Conservation (phyloP, 148 eudicot species). For the Spergularia bocconei region DNA sequence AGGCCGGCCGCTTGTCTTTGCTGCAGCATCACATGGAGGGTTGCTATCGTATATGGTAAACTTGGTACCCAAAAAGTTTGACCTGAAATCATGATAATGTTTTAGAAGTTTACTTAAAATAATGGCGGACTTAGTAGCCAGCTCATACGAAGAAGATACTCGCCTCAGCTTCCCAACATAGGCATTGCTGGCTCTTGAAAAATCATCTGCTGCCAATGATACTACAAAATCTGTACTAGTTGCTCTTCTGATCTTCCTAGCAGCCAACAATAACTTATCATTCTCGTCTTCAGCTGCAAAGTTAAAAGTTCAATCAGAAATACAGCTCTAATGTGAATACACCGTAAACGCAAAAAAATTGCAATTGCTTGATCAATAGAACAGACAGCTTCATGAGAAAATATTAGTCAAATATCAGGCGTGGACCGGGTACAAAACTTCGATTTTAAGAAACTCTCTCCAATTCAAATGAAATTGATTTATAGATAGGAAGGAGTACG, state of each 20-base stretch:
- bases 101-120: neutral
- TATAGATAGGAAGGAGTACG: neutral
- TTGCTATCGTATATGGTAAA: conserved; percentile 79
- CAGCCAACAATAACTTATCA: conserved; percentile 74
- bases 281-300: conserved; percentile 73
- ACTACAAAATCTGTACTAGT: conserved; percentile 77
- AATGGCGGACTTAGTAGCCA: neutral
- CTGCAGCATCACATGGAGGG: conserved; percentile 44
- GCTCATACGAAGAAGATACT: conserved; percentile 23
- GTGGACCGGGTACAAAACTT: too few relatives aligned
- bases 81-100: conserved; percentile 41
- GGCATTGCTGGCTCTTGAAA: conserved; percentile 83
- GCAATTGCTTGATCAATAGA: too few relatives aligned
- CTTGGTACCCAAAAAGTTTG: conserved; percentile 91
- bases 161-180: conserved; percentile 82
- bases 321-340: neutral
- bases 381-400: too few relatives aligned
- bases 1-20: conserved; percentile 35
- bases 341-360: too few relatives aligned
- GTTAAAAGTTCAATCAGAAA: neutral
- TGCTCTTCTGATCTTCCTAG: conserved; percentile 74
- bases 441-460: too few relatives aligned
- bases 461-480: too few relatives aligned
- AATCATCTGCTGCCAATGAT: conserved; percentile 76
- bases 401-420: too few relatives aligned